Percentiles rank a stretch among this genome's conserved stretches.
These are phyloP conservation scores for Carallia pectinifolia DNA, from an alignment of 345 rosid genomes.

Conservation along the genomic window DNA sequence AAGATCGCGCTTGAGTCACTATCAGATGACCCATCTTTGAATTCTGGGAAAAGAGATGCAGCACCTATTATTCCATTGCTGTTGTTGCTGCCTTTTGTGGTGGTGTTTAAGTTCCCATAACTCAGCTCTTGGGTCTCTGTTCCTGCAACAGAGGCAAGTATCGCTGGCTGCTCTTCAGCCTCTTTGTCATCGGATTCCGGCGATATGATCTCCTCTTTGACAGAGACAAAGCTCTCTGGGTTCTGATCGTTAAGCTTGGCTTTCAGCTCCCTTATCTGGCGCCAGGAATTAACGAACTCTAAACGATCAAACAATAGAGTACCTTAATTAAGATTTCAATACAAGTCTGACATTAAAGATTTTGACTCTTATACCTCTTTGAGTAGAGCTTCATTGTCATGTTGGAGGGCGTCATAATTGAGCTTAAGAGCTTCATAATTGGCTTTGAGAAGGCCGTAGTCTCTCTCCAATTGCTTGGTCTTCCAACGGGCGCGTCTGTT, in stretches of 20 bases:
- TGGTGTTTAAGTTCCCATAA: slow-evolving; percentile 42
- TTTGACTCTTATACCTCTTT: slow-evolving; percentile 53
- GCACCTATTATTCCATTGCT: not conserved
- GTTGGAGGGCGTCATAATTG: slow-evolving; percentile 60
- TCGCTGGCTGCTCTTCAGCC: slow-evolving; percentile 10
- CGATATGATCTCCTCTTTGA: slow-evolving; percentile 59
- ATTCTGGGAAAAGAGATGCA: slow-evolving; percentile 41
- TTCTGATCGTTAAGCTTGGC: slow-evolving; percentile 56
- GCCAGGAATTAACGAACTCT: not conserved
- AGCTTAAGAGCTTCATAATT: slow-evolving; percentile 58
- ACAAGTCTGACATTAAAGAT: not conserved
- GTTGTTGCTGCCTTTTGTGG: slow-evolving; percentile 4
- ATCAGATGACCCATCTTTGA: slow-evolving; percentile 78
- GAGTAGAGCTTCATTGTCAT: slow-evolving; percentile 69
- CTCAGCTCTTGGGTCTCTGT: slow-evolving; percentile 36
- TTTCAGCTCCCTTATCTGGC: slow-evolving; percentile 79
- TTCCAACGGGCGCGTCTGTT: slow-evolving; percentile 92
- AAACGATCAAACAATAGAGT: not conserved
- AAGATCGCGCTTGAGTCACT: slow-evolving; percentile 86
- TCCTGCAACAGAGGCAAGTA: slow-evolving; percentile 28
- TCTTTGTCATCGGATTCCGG: slow-evolving; percentile 35
- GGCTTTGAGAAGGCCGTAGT: slow-evolving; percentile 57
- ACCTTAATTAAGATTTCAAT: too few species aligned
- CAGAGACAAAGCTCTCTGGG: slow-evolving; percentile 58
- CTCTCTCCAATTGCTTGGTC: slow-evolving; percentile 75